Conservation (phyloP, 2,329 filamentous ascomycete genomes). For the Beauveria asiatica region DNA sequence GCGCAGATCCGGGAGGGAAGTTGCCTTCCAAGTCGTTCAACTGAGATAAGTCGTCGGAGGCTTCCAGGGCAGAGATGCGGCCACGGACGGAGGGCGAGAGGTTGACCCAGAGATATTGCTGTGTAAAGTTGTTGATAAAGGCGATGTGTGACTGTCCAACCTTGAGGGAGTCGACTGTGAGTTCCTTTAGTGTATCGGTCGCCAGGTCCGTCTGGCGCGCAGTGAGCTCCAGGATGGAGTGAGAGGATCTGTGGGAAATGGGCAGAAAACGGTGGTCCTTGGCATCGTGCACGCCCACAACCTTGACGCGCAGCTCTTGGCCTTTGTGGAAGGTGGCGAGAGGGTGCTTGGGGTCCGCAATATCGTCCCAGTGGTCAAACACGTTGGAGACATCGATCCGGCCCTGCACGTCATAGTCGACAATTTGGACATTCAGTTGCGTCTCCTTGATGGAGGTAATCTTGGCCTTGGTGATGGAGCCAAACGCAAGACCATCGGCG, state of each 20-base stretch:
- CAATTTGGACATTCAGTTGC: conserved; percentile 83
- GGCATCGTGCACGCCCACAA: conserved; percentile 83
- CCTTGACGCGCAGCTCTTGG: conserved; percentile 62
- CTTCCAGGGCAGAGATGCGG: conserved; percentile 71
- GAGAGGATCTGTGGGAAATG: conserved; percentile 74
- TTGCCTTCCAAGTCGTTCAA: conserved; percentile 66
- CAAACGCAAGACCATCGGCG: conserved; percentile 65
- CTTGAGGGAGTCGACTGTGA: conserved; percentile 66
- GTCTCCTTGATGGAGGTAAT: conserved; percentile 83
- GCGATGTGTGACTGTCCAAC: conserved; percentile 65
- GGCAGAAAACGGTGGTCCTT: conserved; percentile 86
- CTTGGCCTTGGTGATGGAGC: conserved; percentile 65
- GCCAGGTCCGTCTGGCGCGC: conserved; percentile 63
- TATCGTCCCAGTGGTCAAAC: conserved; percentile 82
- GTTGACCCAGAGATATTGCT: conserved; percentile 82
- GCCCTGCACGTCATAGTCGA: conserved; percentile 67
- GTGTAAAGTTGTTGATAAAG: conserved; percentile 82
- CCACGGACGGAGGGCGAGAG: conserved; percentile 82
- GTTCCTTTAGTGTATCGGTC: conserved; percentile 32
- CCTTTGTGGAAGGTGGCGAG: conserved; percentile 63
- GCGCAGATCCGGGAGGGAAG: conserved; percentile 83
- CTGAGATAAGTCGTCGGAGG: conserved; percentile 77
- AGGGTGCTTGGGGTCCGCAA: conserved; percentile 72
- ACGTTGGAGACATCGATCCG: conserved; percentile 86
- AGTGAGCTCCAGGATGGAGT: conserved; percentile 80